phyloP scores from a whole-genome alignment of 163 green algal species.

The Chloroidium sp. region DNA sequence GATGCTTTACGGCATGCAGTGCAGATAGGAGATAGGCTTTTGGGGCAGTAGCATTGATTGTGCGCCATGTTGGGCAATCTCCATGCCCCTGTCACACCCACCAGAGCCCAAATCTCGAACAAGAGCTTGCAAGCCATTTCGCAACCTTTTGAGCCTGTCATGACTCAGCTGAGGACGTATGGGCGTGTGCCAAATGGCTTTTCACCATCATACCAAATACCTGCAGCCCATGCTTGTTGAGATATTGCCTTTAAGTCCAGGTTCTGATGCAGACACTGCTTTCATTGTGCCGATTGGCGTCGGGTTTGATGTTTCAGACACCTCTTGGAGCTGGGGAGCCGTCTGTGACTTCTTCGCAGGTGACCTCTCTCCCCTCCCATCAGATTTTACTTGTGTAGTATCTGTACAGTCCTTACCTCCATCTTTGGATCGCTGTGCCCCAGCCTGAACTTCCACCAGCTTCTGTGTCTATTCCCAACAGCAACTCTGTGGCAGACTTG shows the following conservation, averaged over 20 bases:
- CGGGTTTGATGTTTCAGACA: not conserved
- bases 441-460: not conserved
- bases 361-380: not conserved
- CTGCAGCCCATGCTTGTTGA: not conserved
- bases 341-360: constrained; percentile 1
- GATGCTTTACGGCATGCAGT: not conserved
- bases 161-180: too few species aligned
- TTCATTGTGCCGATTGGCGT: not conserved
- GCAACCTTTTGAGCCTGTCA: too few species aligned
- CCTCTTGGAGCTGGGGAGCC: not conserved
- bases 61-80: too few species aligned
- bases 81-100: too few species aligned
- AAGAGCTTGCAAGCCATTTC: too few species aligned
- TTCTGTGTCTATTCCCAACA: not conserved
- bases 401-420: not conserved
- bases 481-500: not conserved
- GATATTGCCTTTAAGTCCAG: not conserved
- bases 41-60: too few species aligned
- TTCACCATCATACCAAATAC: too few species aligned
- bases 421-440: not conserved
- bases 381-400: not conserved
- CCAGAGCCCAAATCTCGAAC: too few species aligned
- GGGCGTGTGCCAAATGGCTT: too few species aligned
- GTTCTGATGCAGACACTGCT: not conserved
- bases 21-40: not conserved